Evolutionary conservation across 345 rosid species (phyloP).

Genomic region (Dimocarpus longan): DNA sequence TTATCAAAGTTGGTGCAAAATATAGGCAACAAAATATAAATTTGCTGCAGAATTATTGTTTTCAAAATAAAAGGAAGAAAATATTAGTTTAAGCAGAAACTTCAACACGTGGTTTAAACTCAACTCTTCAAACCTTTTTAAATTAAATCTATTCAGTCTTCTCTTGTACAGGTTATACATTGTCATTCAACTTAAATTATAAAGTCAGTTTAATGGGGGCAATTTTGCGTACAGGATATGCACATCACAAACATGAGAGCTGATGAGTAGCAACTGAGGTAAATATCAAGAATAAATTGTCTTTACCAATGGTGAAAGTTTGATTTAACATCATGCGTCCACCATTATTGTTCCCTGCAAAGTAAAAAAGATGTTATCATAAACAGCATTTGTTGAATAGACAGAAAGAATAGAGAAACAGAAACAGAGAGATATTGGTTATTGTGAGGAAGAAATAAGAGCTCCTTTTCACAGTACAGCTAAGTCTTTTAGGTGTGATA

Average conservation of each 20-base stretch:
- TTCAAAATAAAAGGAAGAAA: no score
- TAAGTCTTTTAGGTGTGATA: background rate
- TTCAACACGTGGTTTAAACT: no score
- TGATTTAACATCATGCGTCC: constrained; percentile 87
- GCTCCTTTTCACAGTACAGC: background rate
- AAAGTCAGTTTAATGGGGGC: background rate
- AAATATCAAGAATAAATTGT: background rate
- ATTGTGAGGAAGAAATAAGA: background rate
- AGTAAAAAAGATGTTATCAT: background rate
- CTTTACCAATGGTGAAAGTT: constrained; percentile 85
- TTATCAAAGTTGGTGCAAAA: no score
- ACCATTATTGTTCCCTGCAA: constrained; percentile 70
- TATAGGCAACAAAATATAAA: no score
- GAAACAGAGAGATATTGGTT: background rate
- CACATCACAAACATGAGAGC: background rate
- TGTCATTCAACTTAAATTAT: background rate
- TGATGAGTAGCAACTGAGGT: background rate
- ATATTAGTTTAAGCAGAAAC: no score
- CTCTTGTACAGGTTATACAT: no score
- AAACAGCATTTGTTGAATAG: background rate
- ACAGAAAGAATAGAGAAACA: background rate
- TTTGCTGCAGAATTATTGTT: no score
- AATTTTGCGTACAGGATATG: background rate
- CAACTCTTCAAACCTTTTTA: no score
- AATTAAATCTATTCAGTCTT: no score